These are phyloP conservation scores for Botrytis cinerea DNA, from an alignment of 2,329 filamentous ascomycete species.

Conservation along the genomic window DNA sequence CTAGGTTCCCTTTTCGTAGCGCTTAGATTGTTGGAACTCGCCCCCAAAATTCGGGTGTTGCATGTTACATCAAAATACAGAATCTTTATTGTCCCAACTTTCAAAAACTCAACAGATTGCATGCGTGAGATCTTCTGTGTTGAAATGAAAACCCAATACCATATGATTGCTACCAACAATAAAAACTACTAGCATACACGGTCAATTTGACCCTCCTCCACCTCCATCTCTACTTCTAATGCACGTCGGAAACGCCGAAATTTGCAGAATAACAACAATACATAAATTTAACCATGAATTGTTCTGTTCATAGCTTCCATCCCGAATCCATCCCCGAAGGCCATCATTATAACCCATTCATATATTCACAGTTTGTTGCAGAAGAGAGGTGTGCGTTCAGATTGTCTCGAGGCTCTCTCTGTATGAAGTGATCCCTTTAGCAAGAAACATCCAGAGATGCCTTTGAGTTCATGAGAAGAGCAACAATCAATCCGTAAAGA, in stretches of 20 bases:
- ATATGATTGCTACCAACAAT: conserved; percentile 37
- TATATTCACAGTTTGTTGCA: conserved; percentile 37
- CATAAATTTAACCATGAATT: conserved; percentile 38
- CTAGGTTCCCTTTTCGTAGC: neutral
- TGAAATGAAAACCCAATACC: conserved; percentile 27
- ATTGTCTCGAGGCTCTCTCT: conserved; percentile 38
- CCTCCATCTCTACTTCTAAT: conserved; percentile 40
- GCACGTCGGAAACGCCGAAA: conserved; percentile 41
- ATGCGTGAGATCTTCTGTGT: neutral
- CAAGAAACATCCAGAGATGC: conserved; percentile 65
- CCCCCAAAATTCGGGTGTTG: neutral
- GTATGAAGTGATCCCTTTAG: conserved; percentile 45
- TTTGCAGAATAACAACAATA: conserved; percentile 37
- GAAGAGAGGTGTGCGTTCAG: conserved; percentile 35
- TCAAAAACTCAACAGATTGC: neutral
- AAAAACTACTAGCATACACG: conserved; percentile 42
- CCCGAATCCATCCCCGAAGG: conserved; percentile 32
- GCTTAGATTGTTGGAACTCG: neutral
- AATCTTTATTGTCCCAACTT: conserved; percentile 3
- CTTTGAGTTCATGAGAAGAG: conserved; percentile 99
- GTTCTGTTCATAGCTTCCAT: conserved; percentile 30
- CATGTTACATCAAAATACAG: neutral
- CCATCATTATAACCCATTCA: conserved; percentile 33
- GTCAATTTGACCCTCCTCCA: conserved; percentile 36
- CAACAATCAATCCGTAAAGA: conserved; percentile 99